Percentiles rank a stretch among this genome's conserved stretches.
Evolutionary conservation across 1,284 basidiomycete species (phyloP).

Genomic region (Stereum hirsutum): DNA sequence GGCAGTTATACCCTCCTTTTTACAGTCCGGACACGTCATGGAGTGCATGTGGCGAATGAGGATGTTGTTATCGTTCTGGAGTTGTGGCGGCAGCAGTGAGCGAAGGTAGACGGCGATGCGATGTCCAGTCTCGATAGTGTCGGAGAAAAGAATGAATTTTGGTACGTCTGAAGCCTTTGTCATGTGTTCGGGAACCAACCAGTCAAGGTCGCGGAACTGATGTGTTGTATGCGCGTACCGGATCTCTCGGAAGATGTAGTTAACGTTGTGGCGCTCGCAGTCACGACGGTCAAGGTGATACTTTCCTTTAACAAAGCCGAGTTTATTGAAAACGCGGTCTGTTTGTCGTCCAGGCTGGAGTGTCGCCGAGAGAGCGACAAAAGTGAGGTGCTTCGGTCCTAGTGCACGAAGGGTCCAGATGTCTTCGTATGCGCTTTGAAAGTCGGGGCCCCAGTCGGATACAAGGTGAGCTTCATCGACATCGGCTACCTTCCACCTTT

Average conservation of each 20-base stretch:
- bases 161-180: conserved; percentile 2
- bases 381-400: conserved; percentile 1
- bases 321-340: neutral
- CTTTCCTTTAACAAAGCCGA: conserved; percentile 2
- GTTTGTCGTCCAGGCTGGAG: conserved; percentile 8
- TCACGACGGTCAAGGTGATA: conserved; percentile 8
- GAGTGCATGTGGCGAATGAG: conserved; percentile 10
- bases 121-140: conserved; percentile 9
- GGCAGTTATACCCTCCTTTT: conserved; percentile 4
- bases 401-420: conserved; percentile 3
- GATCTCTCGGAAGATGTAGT: conserved; percentile 7
- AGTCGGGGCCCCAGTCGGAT: conserved; percentile 8
- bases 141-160: conserved; percentile 9
- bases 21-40: conserved; percentile 10
- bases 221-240: conserved; percentile 1
- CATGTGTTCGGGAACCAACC: conserved; percentile 6
- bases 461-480: conserved; percentile 10
- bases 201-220: conserved; percentile 10
- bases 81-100: neutral
- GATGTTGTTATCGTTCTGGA: neutral
- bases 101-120: conserved; percentile 10
- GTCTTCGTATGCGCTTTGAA: conserved; percentile 4
- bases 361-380: conserved; percentile 8
- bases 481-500: neutral
- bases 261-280: conserved; percentile 10